Evolutionary conservation across 768 basidiomycete species (phyloP), one percentile per base, ranked within the genome.

Genomic region (Auricularia sp.): DNA sequence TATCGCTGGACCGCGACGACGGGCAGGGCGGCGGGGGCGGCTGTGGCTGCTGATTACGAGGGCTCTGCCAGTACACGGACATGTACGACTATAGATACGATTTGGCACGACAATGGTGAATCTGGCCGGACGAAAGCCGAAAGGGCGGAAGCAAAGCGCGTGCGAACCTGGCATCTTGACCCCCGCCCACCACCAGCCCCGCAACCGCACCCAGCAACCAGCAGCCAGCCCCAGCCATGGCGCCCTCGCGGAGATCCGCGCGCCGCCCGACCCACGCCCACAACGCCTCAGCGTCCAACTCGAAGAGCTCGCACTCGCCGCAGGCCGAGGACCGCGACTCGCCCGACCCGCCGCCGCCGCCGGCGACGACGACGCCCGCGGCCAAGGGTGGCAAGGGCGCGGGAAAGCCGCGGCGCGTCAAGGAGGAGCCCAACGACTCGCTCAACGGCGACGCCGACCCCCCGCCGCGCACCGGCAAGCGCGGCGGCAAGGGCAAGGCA

Each of bases 1-100:
- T 67, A 23, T 59, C 62, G 23, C 61, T 65, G 2, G 65, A 64
- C 33, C 56, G 64, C 18, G 29, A 12, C 23, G 56, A 33, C 18
- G 56, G 23, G 23, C 14, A 29, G 29, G 23, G 23, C 56, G 56
- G 23, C 11, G 56, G 56, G 8, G 56, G 8, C 12, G 39, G 56
- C 1, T 59, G 56, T 34, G 23, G 56, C 10, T 59, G 56, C 56
- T 59, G 56, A 59, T 29, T 0, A 59, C 7, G 11, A 10, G 23
- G 56, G 29, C 6, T n/a, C 18, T 10, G 21, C 43, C 11, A 44
- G 43, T 18, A 14, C 39, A 14, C 39, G 39, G 39, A 42, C 39
- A 8, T 42, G 39, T 42, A 42, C 8, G 39, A 42, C 39, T 42
- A 42, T 14, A 42, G 12, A 42, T 42, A 42, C 39, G 39, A 7